Conservation (phyloP, 768 basidiomycete species). For the Lyophyllum semitale region DNA sequence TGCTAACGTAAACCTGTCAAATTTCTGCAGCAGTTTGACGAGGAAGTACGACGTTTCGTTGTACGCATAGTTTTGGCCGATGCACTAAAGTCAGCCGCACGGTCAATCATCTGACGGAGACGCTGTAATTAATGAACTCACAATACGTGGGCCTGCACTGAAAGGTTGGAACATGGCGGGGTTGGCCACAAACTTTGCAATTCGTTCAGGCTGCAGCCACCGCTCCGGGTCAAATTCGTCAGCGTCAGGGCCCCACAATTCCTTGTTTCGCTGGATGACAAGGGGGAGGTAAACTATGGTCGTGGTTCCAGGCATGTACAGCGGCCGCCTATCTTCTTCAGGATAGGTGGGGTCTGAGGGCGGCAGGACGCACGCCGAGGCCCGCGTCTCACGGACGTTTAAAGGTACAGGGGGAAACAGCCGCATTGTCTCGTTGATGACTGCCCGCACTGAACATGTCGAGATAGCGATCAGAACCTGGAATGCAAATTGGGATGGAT, state of each 20-base stretch:
- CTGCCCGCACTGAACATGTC: constrained; percentile 58
- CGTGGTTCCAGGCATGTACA: constrained; percentile 62
- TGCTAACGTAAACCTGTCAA: constrained; percentile 59
- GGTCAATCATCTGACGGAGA: not conserved
- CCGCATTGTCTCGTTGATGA: constrained; percentile 77
- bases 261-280: constrained; percentile 65
- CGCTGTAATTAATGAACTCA: constrained; percentile 24
- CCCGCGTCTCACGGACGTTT: constrained; percentile 63
- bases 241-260: constrained; percentile 75
- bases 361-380: constrained; percentile 50
- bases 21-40: constrained; percentile 65
- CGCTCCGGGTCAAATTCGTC: constrained; percentile 78
- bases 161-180: constrained; percentile 76
- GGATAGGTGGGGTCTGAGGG: constrained; percentile 50
- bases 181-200: constrained; percentile 52
- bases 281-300: constrained; percentile 61
- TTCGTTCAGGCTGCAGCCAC: constrained; percentile 65
- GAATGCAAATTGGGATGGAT: not conserved
- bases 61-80: constrained; percentile 76
- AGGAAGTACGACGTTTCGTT: constrained; percentile 78
- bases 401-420: constrained; percentile 81
- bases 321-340: constrained; percentile 33
- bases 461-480: constrained; percentile 7
- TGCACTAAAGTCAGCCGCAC: constrained; percentile 44
- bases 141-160: constrained; percentile 67